Evolutionary conservation across 768 basidiomycete genomes (phyloP), one percentile per base, ranked within the genome.

Genomic region (Auriscalpium orientale): DNA sequence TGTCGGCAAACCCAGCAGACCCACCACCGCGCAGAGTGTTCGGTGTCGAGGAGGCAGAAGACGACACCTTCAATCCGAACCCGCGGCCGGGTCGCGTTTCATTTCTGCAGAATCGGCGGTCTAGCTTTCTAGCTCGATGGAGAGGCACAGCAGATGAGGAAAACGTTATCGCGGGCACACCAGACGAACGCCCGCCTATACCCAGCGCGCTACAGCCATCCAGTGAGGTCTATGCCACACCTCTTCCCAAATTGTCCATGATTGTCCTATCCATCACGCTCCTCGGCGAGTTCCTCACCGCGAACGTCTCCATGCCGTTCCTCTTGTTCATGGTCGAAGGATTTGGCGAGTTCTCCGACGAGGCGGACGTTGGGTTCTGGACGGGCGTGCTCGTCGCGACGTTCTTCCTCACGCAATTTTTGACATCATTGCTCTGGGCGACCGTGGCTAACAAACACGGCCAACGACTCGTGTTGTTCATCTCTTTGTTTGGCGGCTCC

Each of bases 261-360:
- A 77, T 87, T 61, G 95, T 98, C 2, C 72, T 98, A 46, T 95
- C 90, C 38, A 95, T 97, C 56, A 89, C 89, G 5, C 89, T 97
- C 87, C 80, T 98, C 12, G 93, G 93, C 48, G 95, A 98, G 72
- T 94, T 98, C 68, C 72, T 98, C 45, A 90, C 85, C 4, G 95
- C 97, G 20, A 95, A 95, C 68, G 90, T 92, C 47, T 91, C 87
- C 22, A 91, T 85, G 35, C 95, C 94, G 8, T 97, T 95, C 68
- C 71, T 98, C 54, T 73, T 98, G 46, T 94, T 93, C 75, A 98
- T 98, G 94, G 91, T 97, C 54, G 89, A 88, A 88, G 87, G 84
- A 3, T 88, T 88, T 65, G 81, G 79, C 49, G 83, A 81, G 62
- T 80, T 85, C 57, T 75, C 79, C 20, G 87, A 86, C 48, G 93